These are phyloP conservation scores for Colletotrichum sidae DNA, from an alignment of 2,329 filamentous ascomycete species.

Conservation along the genomic window DNA sequence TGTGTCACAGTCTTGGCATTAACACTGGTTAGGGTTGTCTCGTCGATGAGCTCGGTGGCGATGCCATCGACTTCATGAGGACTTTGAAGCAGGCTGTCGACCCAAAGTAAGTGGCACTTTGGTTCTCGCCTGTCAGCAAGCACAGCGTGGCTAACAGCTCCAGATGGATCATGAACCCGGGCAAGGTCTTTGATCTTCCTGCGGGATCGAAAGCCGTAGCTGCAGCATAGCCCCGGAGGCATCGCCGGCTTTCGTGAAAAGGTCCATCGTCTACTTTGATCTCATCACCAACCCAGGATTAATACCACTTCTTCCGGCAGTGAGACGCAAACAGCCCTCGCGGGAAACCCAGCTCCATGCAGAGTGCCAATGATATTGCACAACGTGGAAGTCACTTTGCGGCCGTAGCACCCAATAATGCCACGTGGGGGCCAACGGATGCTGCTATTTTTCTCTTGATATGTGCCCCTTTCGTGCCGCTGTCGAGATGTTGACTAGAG, in stretches of 20 bases:
- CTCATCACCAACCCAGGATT: background rate
- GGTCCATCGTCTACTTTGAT: background rate
- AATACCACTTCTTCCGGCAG: no score
- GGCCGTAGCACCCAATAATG: no score
- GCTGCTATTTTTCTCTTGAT: no score
- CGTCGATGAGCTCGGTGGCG: conserved; percentile 70
- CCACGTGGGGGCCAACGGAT: no score
- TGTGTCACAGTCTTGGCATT: background rate
- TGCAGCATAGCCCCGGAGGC: background rate
- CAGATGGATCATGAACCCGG: conserved; percentile 75
- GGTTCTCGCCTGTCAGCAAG: background rate
- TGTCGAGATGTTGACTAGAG: no score
- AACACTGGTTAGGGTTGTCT: conserved; percentile 55
- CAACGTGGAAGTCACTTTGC: no score
- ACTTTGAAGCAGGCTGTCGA: conserved; percentile 73
- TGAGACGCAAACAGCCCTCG: no score
- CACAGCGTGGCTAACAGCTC: background rate
- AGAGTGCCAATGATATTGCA: no score
- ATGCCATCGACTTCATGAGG: conserved; percentile 75
- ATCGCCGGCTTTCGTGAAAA: background rate
- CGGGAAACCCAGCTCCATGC: no score
- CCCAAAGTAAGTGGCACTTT: conserved; percentile 52
- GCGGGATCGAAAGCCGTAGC: conserved; percentile 10
- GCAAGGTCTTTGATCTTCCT: conserved; percentile 71
- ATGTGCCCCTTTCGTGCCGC: no score